phyloP scores from a whole-genome alignment of 495 filamentous ascomycete species.

The Aspergillus nidulans region DNA sequence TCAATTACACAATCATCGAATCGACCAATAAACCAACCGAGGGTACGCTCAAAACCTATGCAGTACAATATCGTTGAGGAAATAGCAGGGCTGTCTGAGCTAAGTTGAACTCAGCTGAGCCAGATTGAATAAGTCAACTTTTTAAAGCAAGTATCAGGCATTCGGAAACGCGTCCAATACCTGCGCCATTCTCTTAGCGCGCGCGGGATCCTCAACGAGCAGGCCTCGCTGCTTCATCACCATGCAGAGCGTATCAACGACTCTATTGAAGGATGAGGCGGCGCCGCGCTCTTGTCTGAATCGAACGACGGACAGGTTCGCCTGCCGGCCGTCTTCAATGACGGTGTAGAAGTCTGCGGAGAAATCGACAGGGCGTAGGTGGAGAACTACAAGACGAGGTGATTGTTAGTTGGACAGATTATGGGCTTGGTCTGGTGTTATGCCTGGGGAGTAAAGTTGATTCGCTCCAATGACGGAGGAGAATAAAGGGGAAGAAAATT shows the following conservation, averaged over 20 bases:
- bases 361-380: constrained; percentile 73
- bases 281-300: constrained; percentile 87
- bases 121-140: neutral
- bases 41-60: neutral
- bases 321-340: constrained; percentile 67
- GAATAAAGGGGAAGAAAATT: neutral
- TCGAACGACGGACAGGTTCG: constrained; percentile 69
- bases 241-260: constrained; percentile 67
- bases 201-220: constrained; percentile 60
- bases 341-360: constrained; percentile 79
- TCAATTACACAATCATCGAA: neutral
- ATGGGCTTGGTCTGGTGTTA: neutral
- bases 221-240: constrained; percentile 56
- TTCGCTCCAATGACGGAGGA: neutral
- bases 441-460: neutral
- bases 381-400: constrained; percentile 49
- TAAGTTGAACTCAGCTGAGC: neutral
- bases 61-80: neutral
- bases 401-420: neutral
- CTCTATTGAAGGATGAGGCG: constrained; percentile 75
- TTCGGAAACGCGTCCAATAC: constrained; percentile 31
- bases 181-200: constrained; percentile 58
- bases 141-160: constrained; percentile 1
- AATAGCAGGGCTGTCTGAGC: neutral
- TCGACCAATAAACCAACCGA: neutral